Evolutionary conservation across 1,139 yeast genomes (phyloP), one percentile per base, ranked within the genome.

Genomic region (Lodderomyces pseudojiufengensis): DNA sequence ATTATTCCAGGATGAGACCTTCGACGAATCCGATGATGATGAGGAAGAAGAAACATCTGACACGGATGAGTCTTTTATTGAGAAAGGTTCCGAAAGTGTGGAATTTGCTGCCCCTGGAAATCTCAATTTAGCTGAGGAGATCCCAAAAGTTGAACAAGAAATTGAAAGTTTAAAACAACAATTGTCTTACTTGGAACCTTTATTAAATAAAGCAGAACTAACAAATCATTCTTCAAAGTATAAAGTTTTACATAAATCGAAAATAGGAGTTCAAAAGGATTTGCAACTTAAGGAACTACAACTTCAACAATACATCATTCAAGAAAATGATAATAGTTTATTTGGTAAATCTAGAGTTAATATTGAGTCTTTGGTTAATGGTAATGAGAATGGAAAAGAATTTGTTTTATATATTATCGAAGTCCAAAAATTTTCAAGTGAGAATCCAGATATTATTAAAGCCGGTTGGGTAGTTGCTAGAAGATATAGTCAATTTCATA

Each of bases 391-490:
- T 28, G 82, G 84, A 0, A 72, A 70, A 37, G 84, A 78, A 33
- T 83, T 75, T 43, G 76, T 79, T 3, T 63, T 84, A 37, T 90
- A 88, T 55, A 73, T 87, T 28, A 81, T 90, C 29, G 90, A 83
- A 50, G 87, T 88, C 4, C 81, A 80, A 40, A 80, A 80, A 43
- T 55, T 69, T 27, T 62, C 73, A 1, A 57, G 55, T 20, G 68
- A 65, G 9, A 63, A 65, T 38, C 64, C 70, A 3, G 67, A 69
- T 12, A 63, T 63, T 5, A 71, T 74, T 6, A 67, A 76, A 7
- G 87, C 92, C 0, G 87, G 90, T 0, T 90, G 97, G 97, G 79
- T 86, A 34, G 86, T 88, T 23, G 94, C 95, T 0, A 65, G 97
- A 47, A 65, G 97, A 39, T 90, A 80, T 52, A 84, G 86, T 49